Percentiles rank a stretch among this genome's conserved stretches.
Evolutionary conservation across 306 rosid species (phyloP).

Genomic region (Vigna nakashimae): DNA sequence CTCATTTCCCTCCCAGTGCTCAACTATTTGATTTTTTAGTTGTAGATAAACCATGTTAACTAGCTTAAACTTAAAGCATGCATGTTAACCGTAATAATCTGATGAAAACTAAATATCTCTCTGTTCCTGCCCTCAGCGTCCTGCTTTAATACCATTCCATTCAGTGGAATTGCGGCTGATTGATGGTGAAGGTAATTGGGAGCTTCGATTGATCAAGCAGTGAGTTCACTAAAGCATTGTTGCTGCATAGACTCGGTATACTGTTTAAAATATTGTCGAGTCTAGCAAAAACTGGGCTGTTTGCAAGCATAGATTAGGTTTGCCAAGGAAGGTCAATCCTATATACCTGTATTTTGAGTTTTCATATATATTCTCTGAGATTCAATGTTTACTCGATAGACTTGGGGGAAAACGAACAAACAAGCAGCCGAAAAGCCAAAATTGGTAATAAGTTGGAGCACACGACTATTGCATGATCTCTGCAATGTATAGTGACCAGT

Average conservation of each 20-base stretch:
- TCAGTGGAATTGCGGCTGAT: conserved; percentile 75
- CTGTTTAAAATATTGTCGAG: conserved; percentile 27
- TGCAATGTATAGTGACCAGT: conserved; percentile 35
- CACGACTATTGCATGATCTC: conserved; percentile 20
- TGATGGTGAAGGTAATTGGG: conserved; percentile 96
- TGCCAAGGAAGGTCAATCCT: conserved; percentile 17
- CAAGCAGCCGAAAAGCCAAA: conserved; percentile 21
- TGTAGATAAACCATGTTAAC: conserved; percentile 10
- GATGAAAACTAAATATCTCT: conserved; percentile 41
- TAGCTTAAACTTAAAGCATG: background rate
- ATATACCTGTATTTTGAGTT: conserved; percentile 13
- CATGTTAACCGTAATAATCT: background rate
- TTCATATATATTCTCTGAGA: conserved; percentile 14
- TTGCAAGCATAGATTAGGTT: conserved; percentile 36
- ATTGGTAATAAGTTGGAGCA: conserved; percentile 30
- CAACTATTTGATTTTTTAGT: background rate
- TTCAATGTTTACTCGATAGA: conserved; percentile 24
- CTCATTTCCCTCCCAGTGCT: background rate
- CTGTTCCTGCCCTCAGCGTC: conserved; percentile 63
- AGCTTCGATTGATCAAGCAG: conserved; percentile 71
- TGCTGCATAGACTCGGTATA: conserved; percentile 30
- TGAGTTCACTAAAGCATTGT: conserved; percentile 34
- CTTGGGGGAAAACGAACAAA: conserved; percentile 3
- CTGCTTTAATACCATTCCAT: conserved; percentile 86
- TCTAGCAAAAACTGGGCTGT: conserved; percentile 36